A percentile compares a stretch with the other conserved stretches of the same genome.
These are phyloP conservation scores for Fusarium nygamai DNA, from an alignment of 2,329 filamentous ascomycete genomes.

Conservation along the genomic window DNA sequence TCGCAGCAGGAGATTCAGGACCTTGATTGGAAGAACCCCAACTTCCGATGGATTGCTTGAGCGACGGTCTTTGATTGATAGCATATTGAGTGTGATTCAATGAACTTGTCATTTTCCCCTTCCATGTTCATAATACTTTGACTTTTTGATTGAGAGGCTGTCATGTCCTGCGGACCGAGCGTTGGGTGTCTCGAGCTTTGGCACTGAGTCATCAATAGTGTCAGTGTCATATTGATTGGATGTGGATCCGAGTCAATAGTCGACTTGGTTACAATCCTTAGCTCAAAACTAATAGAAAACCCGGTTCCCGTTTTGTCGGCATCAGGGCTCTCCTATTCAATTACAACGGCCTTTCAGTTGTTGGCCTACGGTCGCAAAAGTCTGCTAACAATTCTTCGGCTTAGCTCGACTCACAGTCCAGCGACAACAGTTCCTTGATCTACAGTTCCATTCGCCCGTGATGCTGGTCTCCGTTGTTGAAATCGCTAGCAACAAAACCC, in stretches of 20 bases:
- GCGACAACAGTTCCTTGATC: too few relatives aligned
- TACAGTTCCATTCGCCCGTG: too few relatives aligned
- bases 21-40: slow-evolving; percentile 74
- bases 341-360: not conserved
- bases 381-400: not conserved
- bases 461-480: not conserved
- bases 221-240: not conserved
- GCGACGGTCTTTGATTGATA: not conserved
- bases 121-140: too few relatives aligned
- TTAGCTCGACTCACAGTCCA: not conserved
- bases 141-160: not conserved
- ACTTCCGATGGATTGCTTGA: slow-evolving; percentile 63
- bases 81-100: not conserved
- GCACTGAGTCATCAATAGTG: not conserved
- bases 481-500: too few relatives aligned
- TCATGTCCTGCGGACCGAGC: not conserved
- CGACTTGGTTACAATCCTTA: not conserved
- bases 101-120: rapidly evolving
- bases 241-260: not conserved
- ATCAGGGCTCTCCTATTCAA: not conserved
- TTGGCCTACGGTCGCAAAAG: not conserved
- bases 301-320: not conserved
- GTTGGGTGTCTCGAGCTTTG: not conserved
- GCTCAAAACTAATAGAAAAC: not conserved
- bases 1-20: slow-evolving; percentile 64